These are phyloP conservation scores for Pseudocercospora fijiensis DNA, from an alignment of 2,329 filamentous ascomycete species.

Conservation along the genomic window DNA sequence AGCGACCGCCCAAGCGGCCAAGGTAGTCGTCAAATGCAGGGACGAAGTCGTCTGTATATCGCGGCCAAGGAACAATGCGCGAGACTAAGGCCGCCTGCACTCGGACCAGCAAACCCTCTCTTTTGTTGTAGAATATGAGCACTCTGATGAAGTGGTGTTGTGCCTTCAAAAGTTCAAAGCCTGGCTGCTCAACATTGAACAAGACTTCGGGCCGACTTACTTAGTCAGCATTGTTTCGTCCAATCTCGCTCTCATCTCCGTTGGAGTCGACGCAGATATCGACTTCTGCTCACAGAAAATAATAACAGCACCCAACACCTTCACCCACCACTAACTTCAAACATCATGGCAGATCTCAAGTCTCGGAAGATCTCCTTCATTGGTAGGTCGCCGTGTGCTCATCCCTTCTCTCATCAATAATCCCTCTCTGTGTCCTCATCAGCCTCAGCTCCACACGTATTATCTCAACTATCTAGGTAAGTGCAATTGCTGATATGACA, in stretches of 20 bases:
- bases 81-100: too few species aligned
- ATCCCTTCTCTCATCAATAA: neutral
- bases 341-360: slow-evolving; percentile 22
- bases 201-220: neutral
- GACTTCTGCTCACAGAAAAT: neutral
- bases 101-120: too few species aligned
- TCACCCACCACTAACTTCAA: neutral
- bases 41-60: too few species aligned
- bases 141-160: too few species aligned
- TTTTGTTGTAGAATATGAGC: too few species aligned
- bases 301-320: neutral
- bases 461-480: neutral
- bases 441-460: neutral
- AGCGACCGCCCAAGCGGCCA: neutral
- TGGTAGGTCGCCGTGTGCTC: slow-evolving; percentile 14
- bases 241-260: neutral
- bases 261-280: neutral
- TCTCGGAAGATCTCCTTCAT: slow-evolving; percentile 32
- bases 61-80: too few species aligned
- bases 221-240: neutral
- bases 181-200: too few species aligned
- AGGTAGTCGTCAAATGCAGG: neutral
- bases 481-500: slow-evolving; percentile 7
- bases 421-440: neutral
- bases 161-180: too few species aligned